phyloP scores from a whole-genome alignment of 148 eudicot genomes.

The Dysphania ambrosioides region DNA sequence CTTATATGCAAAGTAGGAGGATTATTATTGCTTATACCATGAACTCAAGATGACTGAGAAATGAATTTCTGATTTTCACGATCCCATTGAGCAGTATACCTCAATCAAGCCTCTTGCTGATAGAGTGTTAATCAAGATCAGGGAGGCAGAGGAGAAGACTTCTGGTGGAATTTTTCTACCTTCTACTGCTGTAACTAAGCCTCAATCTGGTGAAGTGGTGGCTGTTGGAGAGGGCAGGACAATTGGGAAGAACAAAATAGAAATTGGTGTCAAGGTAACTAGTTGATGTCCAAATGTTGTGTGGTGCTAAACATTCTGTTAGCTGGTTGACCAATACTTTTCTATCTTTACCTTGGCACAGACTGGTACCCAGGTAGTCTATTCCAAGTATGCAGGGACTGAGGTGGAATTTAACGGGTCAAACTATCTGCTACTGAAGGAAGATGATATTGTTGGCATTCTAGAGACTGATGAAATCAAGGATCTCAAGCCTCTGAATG shows the following conservation, averaged over 20 bases:
- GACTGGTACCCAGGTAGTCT: constrained; percentile 71
- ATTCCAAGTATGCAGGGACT: constrained; percentile 90
- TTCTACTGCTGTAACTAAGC: constrained; percentile 62
- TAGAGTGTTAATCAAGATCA: constrained; percentile 69
- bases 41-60: background rate
- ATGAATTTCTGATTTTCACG: background rate
- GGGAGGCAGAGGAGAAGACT: constrained; percentile 65
- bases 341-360: constrained; percentile 16
- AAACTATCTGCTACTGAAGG: constrained; percentile 69
- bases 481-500: constrained; percentile 79
- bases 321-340: background rate
- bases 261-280: constrained; percentile 54
- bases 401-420: constrained; percentile 78
- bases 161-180: constrained; percentile 84
- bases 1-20: too few relatives aligned
- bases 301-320: too few relatives aligned
- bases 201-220: constrained; percentile 84
- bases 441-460: constrained; percentile 85
- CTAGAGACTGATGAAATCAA: constrained; percentile 84
- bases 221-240: constrained; percentile 85
- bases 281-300: background rate
- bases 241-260: constrained; percentile 63
- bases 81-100: constrained; percentile 55
- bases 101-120: constrained; percentile 78
- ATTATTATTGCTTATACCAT: too few relatives aligned